Percentiles rank a stretch among this genome's conserved stretches.
Conservation (phyloP, 495 filamentous ascomycete genomes). For the Parathielavia appendiculata region DNA sequence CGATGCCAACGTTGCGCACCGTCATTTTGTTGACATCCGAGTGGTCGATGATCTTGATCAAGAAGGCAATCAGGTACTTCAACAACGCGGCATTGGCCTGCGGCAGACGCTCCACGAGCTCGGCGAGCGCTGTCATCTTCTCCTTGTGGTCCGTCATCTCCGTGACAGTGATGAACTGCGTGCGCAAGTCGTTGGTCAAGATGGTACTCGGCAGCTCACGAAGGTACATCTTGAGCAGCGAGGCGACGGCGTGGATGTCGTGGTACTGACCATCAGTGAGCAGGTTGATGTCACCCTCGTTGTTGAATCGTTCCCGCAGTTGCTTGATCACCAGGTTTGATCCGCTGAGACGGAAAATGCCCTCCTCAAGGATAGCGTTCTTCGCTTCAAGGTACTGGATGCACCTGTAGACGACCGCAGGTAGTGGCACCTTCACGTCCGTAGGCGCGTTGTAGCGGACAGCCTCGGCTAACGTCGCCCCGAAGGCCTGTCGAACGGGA, state of each 20-base stretch:
- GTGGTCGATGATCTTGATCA: slow-evolving; percentile 86
- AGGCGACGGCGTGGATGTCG: slow-evolving; percentile 94
- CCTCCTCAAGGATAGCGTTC: slow-evolving; percentile 79
- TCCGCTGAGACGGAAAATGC: slow-evolving; percentile 92
- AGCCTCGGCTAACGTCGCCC: slow-evolving; percentile 78
- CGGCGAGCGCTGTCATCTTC: slow-evolving; percentile 78
- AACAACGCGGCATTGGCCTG: slow-evolving; percentile 73
- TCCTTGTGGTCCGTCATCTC: slow-evolving; percentile 70
- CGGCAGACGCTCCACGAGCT: slow-evolving; percentile 79
- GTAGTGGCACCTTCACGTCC: slow-evolving; percentile 66
- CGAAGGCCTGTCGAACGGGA: slow-evolving; percentile 71
- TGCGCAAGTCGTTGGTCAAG: slow-evolving; percentile 80
- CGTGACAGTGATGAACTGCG: slow-evolving; percentile 81
- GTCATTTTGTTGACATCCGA: slow-evolving; percentile 96
- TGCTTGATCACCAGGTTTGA: slow-evolving; percentile 91
- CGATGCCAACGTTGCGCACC: slow-evolving; percentile 93
- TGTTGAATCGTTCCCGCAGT: slow-evolving; percentile 86
- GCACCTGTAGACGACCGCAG: slow-evolving; percentile 95
- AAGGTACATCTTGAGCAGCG: slow-evolving; percentile 88
- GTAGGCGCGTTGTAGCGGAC: slow-evolving; percentile 71
- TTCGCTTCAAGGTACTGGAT: slow-evolving; percentile 88
- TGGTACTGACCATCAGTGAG: slow-evolving; percentile 78
- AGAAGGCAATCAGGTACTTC: slow-evolving; percentile 74
- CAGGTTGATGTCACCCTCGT: slow-evolving; percentile 88
- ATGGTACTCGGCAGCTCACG: slow-evolving; percentile 88